These are phyloP conservation scores for Thermomyces lanuginosus DNA, from an alignment of 2,329 filamentous ascomycete genomes.

Conservation along the genomic window DNA sequence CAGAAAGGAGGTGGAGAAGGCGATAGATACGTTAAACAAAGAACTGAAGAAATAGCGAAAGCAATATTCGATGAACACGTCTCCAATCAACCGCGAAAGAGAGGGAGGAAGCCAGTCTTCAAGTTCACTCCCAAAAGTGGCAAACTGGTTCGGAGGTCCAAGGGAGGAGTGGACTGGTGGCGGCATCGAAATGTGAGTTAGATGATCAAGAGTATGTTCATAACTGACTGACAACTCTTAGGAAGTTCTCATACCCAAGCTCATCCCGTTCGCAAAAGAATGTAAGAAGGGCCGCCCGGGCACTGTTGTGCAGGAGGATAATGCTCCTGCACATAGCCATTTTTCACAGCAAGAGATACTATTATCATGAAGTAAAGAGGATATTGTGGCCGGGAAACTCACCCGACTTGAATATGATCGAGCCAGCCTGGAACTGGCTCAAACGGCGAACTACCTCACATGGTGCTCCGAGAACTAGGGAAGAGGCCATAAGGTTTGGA, in stretches of 20 bases:
- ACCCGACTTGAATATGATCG: conserved; percentile 4
- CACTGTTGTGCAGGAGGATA: conserved; percentile 1
- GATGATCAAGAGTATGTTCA: too few species aligned
- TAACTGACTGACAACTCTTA: too few species aligned
- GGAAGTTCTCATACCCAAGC: too few species aligned
- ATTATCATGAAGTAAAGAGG: conserved; percentile 1
- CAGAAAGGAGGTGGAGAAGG: conserved; percentile 3
- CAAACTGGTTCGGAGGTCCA: too few species aligned
- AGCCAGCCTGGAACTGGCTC: conserved; percentile 2
- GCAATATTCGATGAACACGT: too few species aligned
- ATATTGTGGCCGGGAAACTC: conserved; percentile 4
- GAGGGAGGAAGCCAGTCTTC: too few species aligned
- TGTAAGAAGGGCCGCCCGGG: not conserved
- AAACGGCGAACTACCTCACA: conserved; percentile 2
- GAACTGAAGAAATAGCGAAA: conserved; percentile 5
- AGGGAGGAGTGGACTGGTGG: too few species aligned
- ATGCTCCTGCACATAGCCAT: not conserved
- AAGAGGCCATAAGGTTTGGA: conserved; percentile 4
- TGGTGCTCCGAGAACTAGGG: conserved; percentile 1
- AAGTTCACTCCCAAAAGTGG: too few species aligned
- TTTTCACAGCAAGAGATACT: conserved; percentile 1
- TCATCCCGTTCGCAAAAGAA: not conserved
- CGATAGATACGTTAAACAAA: conserved; percentile 9
- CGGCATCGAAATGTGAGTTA: too few species aligned
- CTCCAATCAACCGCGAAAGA: too few species aligned